Percentiles rank a stretch among this genome's conserved stretches.
Conservation (phyloP, 2,329 filamentous ascomycete genomes). For the Stagonosporopsis vannaccii region DNA sequence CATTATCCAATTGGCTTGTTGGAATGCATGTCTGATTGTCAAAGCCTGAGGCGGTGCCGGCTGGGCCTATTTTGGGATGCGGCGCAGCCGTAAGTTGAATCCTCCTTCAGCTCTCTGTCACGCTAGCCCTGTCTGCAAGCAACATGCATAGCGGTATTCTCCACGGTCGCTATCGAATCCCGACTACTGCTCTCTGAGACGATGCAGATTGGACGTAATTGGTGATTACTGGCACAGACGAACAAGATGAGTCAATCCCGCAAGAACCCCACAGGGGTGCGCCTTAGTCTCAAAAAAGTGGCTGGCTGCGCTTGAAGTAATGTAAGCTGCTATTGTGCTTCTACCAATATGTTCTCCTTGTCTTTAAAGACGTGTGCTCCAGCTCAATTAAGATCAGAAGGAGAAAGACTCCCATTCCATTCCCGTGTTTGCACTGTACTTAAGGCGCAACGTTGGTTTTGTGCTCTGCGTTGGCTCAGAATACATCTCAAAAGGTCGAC, state of each 20-base stretch:
- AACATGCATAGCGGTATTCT: neutral
- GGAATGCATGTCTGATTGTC: neutral
- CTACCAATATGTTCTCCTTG: neutral
- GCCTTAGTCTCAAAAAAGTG: neutral
- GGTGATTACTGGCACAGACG: no score
- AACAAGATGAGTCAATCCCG: neutral
- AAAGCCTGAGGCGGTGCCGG: neutral
- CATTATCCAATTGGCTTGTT: conserved; percentile 8
- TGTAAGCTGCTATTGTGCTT: neutral
- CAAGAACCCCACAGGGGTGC: neutral
- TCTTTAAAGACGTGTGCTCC: neutral
- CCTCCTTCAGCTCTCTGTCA: conserved; percentile 3
- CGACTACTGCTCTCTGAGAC: neutral
- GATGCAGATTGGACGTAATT: neutral
- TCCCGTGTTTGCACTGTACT: no score
- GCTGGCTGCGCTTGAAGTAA: neutral
- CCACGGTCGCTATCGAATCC: neutral
- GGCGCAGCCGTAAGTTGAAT: conserved; percentile 6
- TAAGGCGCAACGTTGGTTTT: neutral
- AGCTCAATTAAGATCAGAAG: neutral
- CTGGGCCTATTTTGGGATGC: conserved; percentile 4
- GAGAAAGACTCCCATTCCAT: no score
- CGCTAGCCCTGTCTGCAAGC: conserved; percentile 1
- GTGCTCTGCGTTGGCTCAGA: neutral
- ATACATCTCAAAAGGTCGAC: neutral